Evolutionary conservation across 192 early-diverging fungal genomes (phyloP).

Genomic region (Coemansia sp.): DNA sequence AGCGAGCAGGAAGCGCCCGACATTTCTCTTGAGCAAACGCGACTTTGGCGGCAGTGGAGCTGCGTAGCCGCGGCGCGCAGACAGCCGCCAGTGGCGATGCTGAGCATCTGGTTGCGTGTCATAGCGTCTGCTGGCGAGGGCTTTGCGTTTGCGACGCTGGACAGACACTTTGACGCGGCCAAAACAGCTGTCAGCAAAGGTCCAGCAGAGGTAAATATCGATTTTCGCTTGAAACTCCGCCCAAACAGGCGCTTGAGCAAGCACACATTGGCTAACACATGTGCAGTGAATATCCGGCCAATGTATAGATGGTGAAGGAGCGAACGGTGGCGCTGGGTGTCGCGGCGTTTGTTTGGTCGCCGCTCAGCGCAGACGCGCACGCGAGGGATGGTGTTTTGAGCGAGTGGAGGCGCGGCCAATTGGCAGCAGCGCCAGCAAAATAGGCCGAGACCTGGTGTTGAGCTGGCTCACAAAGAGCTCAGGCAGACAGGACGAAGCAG

Average conservation of each 20-base stretch:
- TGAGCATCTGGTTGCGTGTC: slow-evolving; percentile 22
- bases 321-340: slow-evolving; percentile 46
- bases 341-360: slow-evolving; percentile 40
- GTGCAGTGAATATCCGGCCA: background rate
- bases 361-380: slow-evolving; percentile 17
- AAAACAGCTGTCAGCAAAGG: background rate
- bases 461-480: background rate
- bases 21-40: slow-evolving; percentile 4
- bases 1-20: background rate
- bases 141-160: slow-evolving; percentile 16
- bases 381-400: slow-evolving; percentile 27
- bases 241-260: background rate
- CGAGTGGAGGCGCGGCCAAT: slow-evolving; percentile 18
- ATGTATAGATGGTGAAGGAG: slow-evolving; percentile 12
- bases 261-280: background rate
- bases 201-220: background rate
- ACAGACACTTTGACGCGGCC: slow-evolving; percentile 16
- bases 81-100: background rate
- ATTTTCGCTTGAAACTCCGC: background rate
- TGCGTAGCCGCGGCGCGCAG: slow-evolving; percentile 11
- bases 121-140: slow-evolving; percentile 14
- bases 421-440: background rate
- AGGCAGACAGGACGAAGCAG: no score
- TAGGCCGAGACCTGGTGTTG: background rate
- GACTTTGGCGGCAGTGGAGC: slow-evolving; percentile 23